Percentiles rank a stretch among this genome's conserved stretches.
phyloP scores from a whole-genome alignment of 2,329 filamentous ascomycete genomes.

The Chaetomium sp. region DNA sequence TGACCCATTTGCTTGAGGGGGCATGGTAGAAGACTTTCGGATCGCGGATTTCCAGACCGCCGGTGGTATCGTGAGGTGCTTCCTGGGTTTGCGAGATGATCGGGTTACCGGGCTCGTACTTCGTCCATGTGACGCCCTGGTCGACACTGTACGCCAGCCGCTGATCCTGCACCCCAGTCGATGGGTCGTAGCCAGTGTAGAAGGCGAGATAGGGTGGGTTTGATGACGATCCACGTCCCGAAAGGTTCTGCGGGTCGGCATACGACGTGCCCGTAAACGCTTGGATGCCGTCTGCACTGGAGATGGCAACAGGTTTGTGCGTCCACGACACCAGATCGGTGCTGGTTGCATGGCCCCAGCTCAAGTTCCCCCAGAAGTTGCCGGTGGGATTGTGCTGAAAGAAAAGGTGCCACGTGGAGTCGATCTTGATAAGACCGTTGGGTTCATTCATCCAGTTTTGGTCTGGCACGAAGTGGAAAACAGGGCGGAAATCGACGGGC shows the following conservation, averaged over 20 bases:
- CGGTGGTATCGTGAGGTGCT: background rate
- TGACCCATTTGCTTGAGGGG: background rate
- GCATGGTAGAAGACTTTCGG: slow-evolving; percentile 4
- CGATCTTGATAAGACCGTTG: slow-evolving; percentile 4
- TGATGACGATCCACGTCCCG: background rate
- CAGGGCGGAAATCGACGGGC: slow-evolving; percentile 4
- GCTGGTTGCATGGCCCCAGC: slow-evolving; percentile 5
- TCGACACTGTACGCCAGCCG: slow-evolving; percentile 4
- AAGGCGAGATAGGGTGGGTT: slow-evolving; percentile 5
- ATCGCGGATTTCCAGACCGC: background rate
- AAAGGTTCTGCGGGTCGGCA: background rate
- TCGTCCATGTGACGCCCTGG: slow-evolving; percentile 3
- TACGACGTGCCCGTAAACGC: slow-evolving; percentile 3
- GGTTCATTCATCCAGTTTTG: slow-evolving; percentile 7
- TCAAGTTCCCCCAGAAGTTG: slow-evolving; percentile 2
- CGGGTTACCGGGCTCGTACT: background rate
- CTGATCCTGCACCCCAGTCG: slow-evolving; percentile 1
- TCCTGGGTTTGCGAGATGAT: slow-evolving; percentile 2
- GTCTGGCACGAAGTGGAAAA: slow-evolving; percentile 7
- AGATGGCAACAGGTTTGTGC: slow-evolving; percentile 2
- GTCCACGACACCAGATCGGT: slow-evolving; percentile 2
- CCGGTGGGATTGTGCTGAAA: slow-evolving; percentile 3
- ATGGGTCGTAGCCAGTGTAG: slow-evolving; percentile 1
- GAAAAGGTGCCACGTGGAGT: slow-evolving; percentile 2
- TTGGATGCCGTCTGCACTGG: slow-evolving; percentile 3